A percentile compares a stretch with the other conserved stretches of the same genome.
Conservation (phyloP, 164 flowering plant genomes). For the Magnolia kwangsiensis region DNA sequence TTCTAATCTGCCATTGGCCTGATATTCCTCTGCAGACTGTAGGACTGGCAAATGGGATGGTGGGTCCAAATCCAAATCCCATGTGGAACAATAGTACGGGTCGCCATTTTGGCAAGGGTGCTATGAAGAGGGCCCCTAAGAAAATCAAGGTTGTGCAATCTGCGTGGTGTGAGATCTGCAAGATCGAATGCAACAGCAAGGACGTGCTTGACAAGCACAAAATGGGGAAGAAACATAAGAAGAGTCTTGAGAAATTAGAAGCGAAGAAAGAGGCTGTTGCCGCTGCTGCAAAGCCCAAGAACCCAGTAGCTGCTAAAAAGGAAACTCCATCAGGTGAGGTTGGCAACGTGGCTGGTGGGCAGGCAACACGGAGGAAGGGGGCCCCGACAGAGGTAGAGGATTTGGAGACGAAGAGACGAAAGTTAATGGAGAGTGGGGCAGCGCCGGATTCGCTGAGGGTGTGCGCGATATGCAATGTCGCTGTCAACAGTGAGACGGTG, state of each 20-base stretch:
- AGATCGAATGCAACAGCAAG: slow-evolving; percentile 41
- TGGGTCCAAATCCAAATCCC: slow-evolving; percentile 1
- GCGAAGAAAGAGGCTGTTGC: not conserved
- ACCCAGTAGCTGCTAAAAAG: slow-evolving; percentile 7
- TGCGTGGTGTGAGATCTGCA: slow-evolving; percentile 53
- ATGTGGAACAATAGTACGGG: not conserved
- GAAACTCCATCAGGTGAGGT: slow-evolving; percentile 6
- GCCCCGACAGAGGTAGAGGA: slow-evolving; percentile 16
- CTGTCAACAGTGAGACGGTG: slow-evolving; percentile 54
- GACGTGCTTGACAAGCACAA: slow-evolving; percentile 44
- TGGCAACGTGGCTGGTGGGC: not conserved
- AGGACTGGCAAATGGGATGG: slow-evolving; percentile 1
- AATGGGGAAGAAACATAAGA: slow-evolving; percentile 58
- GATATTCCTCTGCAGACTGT: slow-evolving; percentile 5
- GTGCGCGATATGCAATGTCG: slow-evolving; percentile 51
- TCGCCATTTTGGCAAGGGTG: slow-evolving; percentile 10
- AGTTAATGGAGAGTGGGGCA: slow-evolving; percentile 50
- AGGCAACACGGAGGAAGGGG: slow-evolving; percentile 16
- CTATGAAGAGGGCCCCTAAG: slow-evolving; percentile 22
- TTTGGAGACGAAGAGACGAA: slow-evolving; percentile 50
- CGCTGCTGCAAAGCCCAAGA: not conserved
- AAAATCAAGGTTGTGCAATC: slow-evolving; percentile 41
- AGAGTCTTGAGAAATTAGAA: slow-evolving; percentile 35
- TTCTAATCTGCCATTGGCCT: not conserved
- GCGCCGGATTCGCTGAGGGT: slow-evolving; percentile 39